Evolutionary conservation across 1,139 yeast genomes (phyloP).

Genomic region (Candida albicans): DNA sequence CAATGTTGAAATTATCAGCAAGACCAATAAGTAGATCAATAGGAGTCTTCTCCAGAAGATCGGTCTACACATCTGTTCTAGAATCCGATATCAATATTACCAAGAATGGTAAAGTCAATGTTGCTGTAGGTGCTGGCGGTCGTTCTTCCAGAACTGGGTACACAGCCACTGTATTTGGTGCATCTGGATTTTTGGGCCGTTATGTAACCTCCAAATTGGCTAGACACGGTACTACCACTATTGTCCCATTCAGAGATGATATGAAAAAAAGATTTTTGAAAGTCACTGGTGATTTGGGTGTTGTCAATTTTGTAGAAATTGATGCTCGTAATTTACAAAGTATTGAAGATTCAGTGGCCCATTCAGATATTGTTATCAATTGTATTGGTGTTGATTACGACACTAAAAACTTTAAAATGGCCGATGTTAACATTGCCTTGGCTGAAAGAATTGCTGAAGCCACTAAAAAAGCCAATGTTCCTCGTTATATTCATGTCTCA

Average conservation of each 20-base stretch:
- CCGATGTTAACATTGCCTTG: conserved; percentile 79
- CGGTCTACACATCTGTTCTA: conserved; percentile 43
- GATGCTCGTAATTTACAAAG: conserved; percentile 78
- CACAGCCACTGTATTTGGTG: conserved; percentile 89
- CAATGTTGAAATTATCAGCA: conserved; percentile 31
- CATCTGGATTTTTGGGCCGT: conserved; percentile 77
- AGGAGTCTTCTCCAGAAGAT: conserved; percentile 22
- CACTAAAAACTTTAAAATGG: conserved; percentile 80
- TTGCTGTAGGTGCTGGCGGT: conserved; percentile 76
- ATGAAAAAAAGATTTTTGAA: conserved; percentile 77
- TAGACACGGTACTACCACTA: conserved; percentile 75
- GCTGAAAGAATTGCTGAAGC: conserved; percentile 78
- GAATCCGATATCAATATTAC: conserved; percentile 72
- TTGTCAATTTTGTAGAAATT: conserved; percentile 79
- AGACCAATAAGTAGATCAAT: conserved; percentile 21
- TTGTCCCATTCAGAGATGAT: conserved; percentile 80
- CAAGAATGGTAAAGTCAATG: conserved; percentile 69
- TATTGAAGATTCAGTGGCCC: conserved; percentile 75
- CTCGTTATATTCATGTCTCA: conserved; percentile 78
- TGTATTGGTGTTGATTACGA: conserved; percentile 75
- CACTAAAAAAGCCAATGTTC: conserved; percentile 68
- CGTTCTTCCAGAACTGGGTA: conserved; percentile 88
- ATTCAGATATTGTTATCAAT: conserved; percentile 82
- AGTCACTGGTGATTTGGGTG: conserved; percentile 86
- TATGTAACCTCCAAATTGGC: conserved; percentile 72